These are phyloP conservation scores for Echium plantagineum DNA, from an alignment of 257 asterid species.

Conservation along the genomic window DNA sequence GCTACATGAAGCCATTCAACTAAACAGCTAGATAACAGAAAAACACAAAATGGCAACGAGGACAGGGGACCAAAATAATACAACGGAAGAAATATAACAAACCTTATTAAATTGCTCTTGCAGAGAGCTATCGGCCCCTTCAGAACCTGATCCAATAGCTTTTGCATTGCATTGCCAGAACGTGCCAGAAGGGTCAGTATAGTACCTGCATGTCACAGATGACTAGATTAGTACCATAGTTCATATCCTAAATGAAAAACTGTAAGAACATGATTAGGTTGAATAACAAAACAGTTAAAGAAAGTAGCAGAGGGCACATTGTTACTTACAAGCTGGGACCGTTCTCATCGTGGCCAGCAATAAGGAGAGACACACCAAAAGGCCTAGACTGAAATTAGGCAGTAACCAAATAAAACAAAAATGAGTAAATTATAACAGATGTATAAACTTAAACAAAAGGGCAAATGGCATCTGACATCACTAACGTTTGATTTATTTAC, in stretches of 20 bases:
- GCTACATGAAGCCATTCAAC: not conserved
- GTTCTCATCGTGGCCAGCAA: constrained; percentile 91
- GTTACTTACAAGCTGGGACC: constrained; percentile 84
- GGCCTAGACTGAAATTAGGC: constrained; percentile 74
- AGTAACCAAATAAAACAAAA: not conserved
- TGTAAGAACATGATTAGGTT: not conserved
- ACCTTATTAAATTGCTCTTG: constrained; percentile 57
- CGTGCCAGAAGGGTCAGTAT: constrained; percentile 89
- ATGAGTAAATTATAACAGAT: not conserved
- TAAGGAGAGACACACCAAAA: constrained; percentile 86
- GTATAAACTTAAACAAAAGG: no score
- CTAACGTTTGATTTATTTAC: no score
- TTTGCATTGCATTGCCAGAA: constrained; percentile 97
- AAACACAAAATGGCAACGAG: no score
- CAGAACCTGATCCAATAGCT: constrained; percentile 95
- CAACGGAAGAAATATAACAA: no score
- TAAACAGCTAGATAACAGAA: no score
- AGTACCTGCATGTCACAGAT: constrained; percentile 37
- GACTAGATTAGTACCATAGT: constrained; percentile 6
- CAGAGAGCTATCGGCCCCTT: constrained; percentile 98
- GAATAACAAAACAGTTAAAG: not conserved
- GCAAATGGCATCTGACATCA: no score
- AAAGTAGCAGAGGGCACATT: constrained; percentile 5
- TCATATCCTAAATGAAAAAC: not conserved
- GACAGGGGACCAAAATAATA: no score